These are phyloP conservation scores for Chloromonas sp. DNA, from an alignment of 163 green algal species.

Conservation along the genomic window DNA sequence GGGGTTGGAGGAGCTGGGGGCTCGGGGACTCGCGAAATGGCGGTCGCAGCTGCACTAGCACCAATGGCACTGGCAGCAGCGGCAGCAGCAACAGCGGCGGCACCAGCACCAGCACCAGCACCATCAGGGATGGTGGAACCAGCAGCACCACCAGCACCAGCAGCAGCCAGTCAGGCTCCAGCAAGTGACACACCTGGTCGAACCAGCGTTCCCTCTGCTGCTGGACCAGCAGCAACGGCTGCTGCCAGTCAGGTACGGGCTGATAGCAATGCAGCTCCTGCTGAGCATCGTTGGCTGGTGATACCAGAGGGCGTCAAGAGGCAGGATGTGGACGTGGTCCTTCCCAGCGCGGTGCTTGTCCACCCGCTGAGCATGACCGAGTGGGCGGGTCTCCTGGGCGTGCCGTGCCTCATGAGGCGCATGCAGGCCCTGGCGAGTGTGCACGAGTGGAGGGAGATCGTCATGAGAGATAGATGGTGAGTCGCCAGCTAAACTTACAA, in stretches of 20 bases:
- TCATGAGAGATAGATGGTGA: neutral
- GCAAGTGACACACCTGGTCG: neutral
- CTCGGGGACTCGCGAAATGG: too few species aligned
- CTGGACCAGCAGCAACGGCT: neutral
- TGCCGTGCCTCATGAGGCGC: neutral
- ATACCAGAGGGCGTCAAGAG: neutral
- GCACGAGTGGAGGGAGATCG: neutral
- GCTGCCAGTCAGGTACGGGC: neutral
- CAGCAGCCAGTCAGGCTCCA: neutral
- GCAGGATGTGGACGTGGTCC: neutral
- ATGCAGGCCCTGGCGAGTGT: neutral
- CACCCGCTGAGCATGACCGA: conserved; percentile 1
- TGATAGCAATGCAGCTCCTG: neutral
- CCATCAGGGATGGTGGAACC: neutral
- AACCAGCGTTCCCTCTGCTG: neutral
- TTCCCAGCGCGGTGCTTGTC: neutral
- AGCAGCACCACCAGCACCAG: neutral
- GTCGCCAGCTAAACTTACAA: neutral
- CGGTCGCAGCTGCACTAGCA: too few species aligned
- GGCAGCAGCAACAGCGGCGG: too few species aligned
- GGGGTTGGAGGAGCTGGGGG: too few species aligned
- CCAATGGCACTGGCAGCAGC: too few species aligned
- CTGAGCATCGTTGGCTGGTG: neutral
- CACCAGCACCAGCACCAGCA: too few species aligned
- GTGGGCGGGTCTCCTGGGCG: neutral